Percentiles rank a stretch among this genome's conserved stretches.
Conservation (phyloP, 306 rosid species). For the Vicia faba region DNA sequence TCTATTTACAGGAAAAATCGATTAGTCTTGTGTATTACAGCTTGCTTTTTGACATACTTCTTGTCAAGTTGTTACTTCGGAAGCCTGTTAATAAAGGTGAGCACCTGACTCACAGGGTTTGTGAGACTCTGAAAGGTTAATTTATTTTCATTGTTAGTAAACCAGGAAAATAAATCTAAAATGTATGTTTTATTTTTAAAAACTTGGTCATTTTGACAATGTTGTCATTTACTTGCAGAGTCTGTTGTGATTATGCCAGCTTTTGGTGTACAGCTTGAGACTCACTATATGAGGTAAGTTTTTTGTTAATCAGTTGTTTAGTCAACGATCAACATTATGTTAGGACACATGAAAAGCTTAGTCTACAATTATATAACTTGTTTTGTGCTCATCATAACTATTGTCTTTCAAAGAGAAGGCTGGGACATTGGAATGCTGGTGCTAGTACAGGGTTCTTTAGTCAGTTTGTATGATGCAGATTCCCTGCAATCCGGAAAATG, state of each 20-base stretch:
- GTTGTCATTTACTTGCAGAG: conserved; percentile 52
- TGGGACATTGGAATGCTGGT: neutral
- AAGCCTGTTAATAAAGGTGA: conserved; percentile 73
- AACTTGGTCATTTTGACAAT: conserved; percentile 21
- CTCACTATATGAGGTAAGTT: conserved; percentile 67
- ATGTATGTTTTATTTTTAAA: conserved; percentile 19
- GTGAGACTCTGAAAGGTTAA: conserved; percentile 24
- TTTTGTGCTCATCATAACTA: neutral
- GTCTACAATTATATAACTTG: conserved; percentile 2
- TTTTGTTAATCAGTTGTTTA: conserved; percentile 21
- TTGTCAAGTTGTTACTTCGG: conserved; percentile 61
- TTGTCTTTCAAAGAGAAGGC: conserved; percentile 10
- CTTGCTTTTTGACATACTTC: conserved; percentile 55
- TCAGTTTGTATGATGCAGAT: conserved; percentile 1
- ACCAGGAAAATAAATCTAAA: neutral
- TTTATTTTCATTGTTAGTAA: conserved; percentile 26
- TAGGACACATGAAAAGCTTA: neutral
- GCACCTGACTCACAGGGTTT: conserved; percentile 33
- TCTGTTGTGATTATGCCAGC: conserved; percentile 84
- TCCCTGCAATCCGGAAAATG: neutral
- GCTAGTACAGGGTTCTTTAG: conserved; percentile 11
- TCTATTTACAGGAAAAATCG: conserved; percentile 56
- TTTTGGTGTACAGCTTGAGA: conserved; percentile 93
- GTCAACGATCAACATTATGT: neutral
- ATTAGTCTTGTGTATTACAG: conserved; percentile 54